phyloP scores from a whole-genome alignment of 345 rosid species.

The Melaleuca quinquenervia region DNA sequence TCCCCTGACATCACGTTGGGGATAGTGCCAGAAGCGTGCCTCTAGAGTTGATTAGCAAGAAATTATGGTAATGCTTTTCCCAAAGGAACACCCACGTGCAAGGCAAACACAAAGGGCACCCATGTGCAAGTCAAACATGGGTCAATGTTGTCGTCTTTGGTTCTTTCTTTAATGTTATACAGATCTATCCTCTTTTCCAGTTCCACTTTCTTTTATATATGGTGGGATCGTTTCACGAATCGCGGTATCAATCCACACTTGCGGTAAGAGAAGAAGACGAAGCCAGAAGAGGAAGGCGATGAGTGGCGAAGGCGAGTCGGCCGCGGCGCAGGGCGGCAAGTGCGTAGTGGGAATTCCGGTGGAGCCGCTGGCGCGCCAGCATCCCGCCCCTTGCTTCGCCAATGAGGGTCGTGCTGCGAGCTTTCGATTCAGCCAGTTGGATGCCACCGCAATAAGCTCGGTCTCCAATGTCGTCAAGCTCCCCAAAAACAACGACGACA shows the following conservation, averaged over 20 bases:
- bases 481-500: too few species aligned
- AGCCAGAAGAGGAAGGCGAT: background rate
- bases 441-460: too few species aligned
- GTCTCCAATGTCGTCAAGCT: too few species aligned
- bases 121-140: too few species aligned
- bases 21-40: too few species aligned
- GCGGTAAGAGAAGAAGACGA: background rate
- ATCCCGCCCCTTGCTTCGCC: background rate
- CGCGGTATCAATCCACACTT: background rate
- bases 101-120: too few species aligned
- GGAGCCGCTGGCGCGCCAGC: background rate
- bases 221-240: background rate
- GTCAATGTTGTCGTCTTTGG: background rate
- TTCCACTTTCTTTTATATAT: background rate
- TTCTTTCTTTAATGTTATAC: background rate
- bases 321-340: background rate
- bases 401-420: too few species aligned
- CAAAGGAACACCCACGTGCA: too few species aligned
- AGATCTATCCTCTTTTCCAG: background rate
- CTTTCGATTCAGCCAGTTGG: too few species aligned
- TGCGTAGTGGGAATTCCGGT: background rate
- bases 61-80: too few species aligned
- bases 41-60: too few species aligned
- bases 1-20: too few species aligned
- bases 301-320: background rate